phyloP scores from a whole-genome alignment of 192 early-diverging fungal genomes.

The Backusella westeae region DNA sequence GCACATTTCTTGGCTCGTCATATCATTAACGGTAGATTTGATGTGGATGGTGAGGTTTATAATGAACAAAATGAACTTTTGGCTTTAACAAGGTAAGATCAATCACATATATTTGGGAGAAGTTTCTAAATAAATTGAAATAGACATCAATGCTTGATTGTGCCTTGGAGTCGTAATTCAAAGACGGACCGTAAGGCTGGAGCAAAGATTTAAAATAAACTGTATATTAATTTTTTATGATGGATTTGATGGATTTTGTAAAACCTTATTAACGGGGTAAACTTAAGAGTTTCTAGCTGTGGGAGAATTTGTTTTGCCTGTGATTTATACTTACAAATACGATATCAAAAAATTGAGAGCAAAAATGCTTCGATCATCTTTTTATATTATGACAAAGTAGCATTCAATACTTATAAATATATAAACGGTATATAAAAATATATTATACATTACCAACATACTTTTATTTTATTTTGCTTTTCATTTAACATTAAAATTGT shows the following conservation, averaged over 20 bases:
- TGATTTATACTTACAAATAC: not conserved
- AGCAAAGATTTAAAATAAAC: not conserved
- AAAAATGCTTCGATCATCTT: no score
- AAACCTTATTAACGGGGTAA: not conserved
- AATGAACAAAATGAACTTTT: constrained; percentile 27
- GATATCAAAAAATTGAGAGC: not conserved
- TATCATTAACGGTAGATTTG: constrained; percentile 35
- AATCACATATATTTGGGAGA: no score
- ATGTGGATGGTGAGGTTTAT: constrained; percentile 33
- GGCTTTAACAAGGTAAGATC: constrained; percentile 33
- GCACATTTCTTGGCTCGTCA: constrained; percentile 22
- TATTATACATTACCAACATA: no score
- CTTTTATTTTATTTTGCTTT: no score
- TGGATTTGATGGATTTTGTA: not conserved
- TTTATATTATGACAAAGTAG: no score
- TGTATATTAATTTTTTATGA: not conserved
- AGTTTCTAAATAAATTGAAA: no score
- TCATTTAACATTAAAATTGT: no score
- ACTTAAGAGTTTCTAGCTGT: not conserved
- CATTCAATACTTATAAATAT: no score
- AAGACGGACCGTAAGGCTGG: not conserved
- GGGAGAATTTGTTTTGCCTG: not conserved
- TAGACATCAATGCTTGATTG: constrained; percentile 13
- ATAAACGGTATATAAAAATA: no score
- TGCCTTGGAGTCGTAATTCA: constrained; percentile 14